phyloP scores from a whole-genome alignment of 164 flowering plant species.

The Berberis thunbergii region DNA sequence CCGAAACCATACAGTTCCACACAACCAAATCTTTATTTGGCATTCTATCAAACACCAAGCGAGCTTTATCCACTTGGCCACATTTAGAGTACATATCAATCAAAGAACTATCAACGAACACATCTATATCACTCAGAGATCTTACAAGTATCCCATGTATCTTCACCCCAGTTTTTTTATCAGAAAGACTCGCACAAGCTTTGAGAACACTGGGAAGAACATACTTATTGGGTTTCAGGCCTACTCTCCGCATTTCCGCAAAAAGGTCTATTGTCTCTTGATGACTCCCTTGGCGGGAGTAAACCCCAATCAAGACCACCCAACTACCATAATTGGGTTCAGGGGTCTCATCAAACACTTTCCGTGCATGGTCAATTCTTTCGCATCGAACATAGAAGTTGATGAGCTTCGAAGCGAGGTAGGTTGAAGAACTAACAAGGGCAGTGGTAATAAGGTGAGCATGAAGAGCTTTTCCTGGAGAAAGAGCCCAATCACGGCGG shows the following conservation, averaged over 20 bases:
- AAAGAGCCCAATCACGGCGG: conserved; percentile 26
- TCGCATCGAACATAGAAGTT: conserved; percentile 39
- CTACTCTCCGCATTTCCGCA: conserved; percentile 42
- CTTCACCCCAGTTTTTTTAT: conserved; percentile 33
- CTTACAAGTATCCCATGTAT: conserved; percentile 40
- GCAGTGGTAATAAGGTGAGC: conserved; percentile 48
- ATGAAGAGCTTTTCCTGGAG: conserved; percentile 39
- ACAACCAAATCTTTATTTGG: conserved; percentile 56
- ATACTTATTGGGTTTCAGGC: conserved; percentile 30
- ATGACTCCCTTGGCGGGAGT: conserved; percentile 40
- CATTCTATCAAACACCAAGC: conserved; percentile 46
- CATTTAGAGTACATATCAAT: conserved; percentile 77
- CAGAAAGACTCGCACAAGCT: conserved; percentile 56
- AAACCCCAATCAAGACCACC: conserved; percentile 51
- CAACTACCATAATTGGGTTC: conserved; percentile 36
- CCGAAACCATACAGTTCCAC: conserved; percentile 67
- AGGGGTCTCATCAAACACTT: conserved; percentile 64
- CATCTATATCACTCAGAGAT: conserved; percentile 30
- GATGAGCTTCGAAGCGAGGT: conserved; percentile 54
- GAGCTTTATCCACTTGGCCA: conserved; percentile 39
- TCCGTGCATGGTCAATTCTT: conserved; percentile 29
- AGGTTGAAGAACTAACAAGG: conserved; percentile 22
- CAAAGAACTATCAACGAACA: conserved; percentile 48
- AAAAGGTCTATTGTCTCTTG: conserved; percentile 47
- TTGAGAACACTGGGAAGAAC: conserved; percentile 62